Evolutionary conservation across 208 protist species (phyloP).

Genomic region (Trypanosoma brucei): DNA sequence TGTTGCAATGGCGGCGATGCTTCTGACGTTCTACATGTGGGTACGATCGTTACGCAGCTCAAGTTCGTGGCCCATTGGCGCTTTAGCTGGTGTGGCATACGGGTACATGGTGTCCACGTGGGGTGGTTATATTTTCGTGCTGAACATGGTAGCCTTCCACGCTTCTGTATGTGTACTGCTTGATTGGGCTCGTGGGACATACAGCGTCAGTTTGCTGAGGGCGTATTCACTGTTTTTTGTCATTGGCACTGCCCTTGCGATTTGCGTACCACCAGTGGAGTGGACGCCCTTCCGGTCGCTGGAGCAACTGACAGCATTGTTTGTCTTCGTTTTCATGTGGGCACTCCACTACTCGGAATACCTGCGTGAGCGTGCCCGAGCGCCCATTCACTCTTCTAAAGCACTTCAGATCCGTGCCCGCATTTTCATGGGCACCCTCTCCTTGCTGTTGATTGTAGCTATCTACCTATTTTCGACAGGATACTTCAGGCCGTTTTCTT

Average conservation of each 20-base stretch:
- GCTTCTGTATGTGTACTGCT: conserved; percentile 83
- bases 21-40: conserved; percentile 94
- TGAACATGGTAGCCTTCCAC: conserved; percentile 96
- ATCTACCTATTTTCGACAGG: conserved; percentile 32
- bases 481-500: conserved; percentile 55
- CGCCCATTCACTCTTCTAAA: conserved; percentile 24
- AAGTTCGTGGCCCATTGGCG: conserved; percentile 46
- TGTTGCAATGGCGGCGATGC: conserved; percentile 95
- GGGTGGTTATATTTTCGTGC: conserved; percentile 98
- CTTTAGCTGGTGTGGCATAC: conserved; percentile 63
- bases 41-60: conserved; percentile 47
- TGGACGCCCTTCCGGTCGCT: conserved; percentile 91
- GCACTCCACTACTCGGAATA: conserved; percentile 24
- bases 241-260: conserved; percentile 91
- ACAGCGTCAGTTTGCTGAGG: conserved; percentile 84
- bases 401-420: conserved; percentile 29
- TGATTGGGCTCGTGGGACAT: conserved; percentile 64
- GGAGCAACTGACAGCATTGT: conserved; percentile 93
- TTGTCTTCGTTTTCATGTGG: conserved; percentile 70
- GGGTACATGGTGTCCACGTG: conserved; percentile 93
- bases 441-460: conserved; percentile 16
- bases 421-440: conserved; percentile 24
- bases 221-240: conserved; percentile 95
- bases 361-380: conserved; percentile 16
- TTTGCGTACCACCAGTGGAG: conserved; percentile 93